Conservation (phyloP, 129 eudicot species). For the Logfia minima region DNA sequence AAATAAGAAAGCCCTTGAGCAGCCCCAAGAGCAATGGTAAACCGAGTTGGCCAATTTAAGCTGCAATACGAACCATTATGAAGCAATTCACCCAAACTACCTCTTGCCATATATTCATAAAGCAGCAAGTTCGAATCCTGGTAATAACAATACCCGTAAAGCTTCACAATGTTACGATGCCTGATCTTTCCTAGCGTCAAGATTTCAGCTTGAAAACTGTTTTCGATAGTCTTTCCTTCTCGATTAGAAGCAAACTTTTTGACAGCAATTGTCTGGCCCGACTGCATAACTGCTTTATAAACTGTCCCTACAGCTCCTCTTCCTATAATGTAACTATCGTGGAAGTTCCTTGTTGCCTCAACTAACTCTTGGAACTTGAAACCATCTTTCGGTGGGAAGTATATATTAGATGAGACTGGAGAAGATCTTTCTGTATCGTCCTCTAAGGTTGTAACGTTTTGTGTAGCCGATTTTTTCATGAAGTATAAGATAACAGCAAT, state of each 20-base stretch:
- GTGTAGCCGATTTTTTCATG: constrained; percentile 60
- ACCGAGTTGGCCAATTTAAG: constrained; percentile 83
- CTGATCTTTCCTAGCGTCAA: constrained; percentile 85
- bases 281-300: constrained; percentile 87
- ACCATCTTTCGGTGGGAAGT: constrained; percentile 89
- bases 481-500: constrained; percentile 61
- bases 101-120: constrained; percentile 84
- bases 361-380: constrained; percentile 83
- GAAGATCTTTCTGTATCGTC: constrained; percentile 47
- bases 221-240: constrained; percentile 77
- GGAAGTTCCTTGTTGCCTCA: constrained; percentile 76
- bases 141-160: constrained; percentile 77
- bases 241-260: constrained; percentile 90
- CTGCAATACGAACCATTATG: constrained; percentile 51
- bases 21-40: constrained; percentile 81
- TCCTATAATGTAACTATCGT: constrained; percentile 74
- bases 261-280: constrained; percentile 70
- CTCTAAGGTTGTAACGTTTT: constrained; percentile 31
- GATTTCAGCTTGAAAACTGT: constrained; percentile 93
- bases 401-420: constrained; percentile 60
- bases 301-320: constrained; percentile 94
- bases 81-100: constrained; percentile 92
- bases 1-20: constrained; percentile 91
- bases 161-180: constrained; percentile 95
- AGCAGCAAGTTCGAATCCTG: constrained; percentile 91